Conservation (phyloP, 352 stramenopile genomes). For the Pythium monospermum region DNA sequence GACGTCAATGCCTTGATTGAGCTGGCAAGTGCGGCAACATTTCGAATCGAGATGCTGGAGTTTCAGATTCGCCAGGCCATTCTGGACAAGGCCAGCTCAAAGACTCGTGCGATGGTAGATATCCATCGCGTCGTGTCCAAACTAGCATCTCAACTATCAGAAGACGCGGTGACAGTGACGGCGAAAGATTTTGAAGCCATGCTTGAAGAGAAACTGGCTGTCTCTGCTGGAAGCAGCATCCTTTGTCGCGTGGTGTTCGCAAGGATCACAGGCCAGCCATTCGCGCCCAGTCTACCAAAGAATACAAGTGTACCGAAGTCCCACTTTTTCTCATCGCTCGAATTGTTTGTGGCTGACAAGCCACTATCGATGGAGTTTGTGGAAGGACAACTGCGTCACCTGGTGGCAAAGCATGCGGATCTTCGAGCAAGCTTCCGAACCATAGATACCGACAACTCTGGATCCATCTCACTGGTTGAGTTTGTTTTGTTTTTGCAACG, state of each 20-base stretch:
- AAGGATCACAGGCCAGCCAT: conserved; percentile 18
- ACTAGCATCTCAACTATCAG: conserved; percentile 18
- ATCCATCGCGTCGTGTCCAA: conserved; percentile 23
- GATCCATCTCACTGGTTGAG: conserved; percentile 25
- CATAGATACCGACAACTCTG: conserved; percentile 32
- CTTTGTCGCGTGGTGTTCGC: conserved; percentile 30
- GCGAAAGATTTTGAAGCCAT: conserved; percentile 24
- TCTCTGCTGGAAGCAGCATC: conserved; percentile 18
- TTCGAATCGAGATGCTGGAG: conserved; percentile 42
- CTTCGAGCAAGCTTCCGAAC: conserved; percentile 25
- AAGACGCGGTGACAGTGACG: conserved; percentile 6
- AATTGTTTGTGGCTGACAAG: conserved; percentile 26
- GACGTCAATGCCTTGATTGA: conserved; percentile 16
- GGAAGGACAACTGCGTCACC: conserved; percentile 33
- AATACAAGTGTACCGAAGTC: neutral
- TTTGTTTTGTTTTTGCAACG: conserved; percentile 29
- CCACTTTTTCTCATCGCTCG: conserved; percentile 23
- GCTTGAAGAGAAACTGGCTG: conserved; percentile 31
- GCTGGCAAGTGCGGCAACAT: conserved; percentile 22
- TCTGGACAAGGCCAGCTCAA: conserved; percentile 13
- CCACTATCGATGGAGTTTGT: conserved; percentile 33
- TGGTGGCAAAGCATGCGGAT: conserved; percentile 24
- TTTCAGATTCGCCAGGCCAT: conserved; percentile 38
- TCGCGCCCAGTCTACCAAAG: conserved; percentile 19
- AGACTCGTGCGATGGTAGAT: conserved; percentile 24